Percentiles rank a stretch among this genome's conserved stretches.
Conservation (phyloP, 2,329 filamentous ascomycete species). For the Knoxdaviesia capensis region DNA sequence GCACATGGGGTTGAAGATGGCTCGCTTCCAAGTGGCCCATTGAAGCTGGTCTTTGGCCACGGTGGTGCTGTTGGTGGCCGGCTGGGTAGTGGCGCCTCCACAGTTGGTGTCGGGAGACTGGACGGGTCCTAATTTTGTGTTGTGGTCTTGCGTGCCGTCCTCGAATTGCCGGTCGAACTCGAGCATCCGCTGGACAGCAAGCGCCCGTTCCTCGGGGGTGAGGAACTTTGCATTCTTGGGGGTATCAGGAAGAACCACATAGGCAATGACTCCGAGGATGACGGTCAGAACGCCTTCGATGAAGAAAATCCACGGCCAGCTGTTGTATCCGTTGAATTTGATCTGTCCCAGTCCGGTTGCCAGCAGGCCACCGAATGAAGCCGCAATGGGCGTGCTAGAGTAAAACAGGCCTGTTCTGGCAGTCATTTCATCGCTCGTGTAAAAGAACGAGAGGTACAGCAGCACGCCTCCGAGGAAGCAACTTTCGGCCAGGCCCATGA, state of each 20-base stretch:
- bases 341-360: slow-evolving; percentile 20
- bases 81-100: background rate
- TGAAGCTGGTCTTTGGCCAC: slow-evolving; percentile 1
- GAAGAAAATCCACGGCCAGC: slow-evolving; percentile 26
- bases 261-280: slow-evolving; percentile 13
- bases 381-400: slow-evolving; percentile 47
- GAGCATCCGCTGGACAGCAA: slow-evolving; percentile 11
- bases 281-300: slow-evolving; percentile 18
- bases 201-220: slow-evolving; percentile 18
- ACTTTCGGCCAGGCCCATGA: slow-evolving; percentile 9
- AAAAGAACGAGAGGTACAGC: slow-evolving; percentile 10
- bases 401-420: slow-evolving; percentile 9
- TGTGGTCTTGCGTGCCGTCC: background rate
- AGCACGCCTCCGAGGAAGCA: slow-evolving; percentile 9
- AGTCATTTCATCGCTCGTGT: slow-evolving; percentile 8
- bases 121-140: background rate
- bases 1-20: slow-evolving; percentile 7
- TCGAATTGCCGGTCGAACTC: slow-evolving; percentile 2
- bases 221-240: slow-evolving; percentile 17
- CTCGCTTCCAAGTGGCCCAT: slow-evolving; percentile 4
- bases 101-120: background rate
- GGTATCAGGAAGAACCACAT: slow-evolving; percentile 17
- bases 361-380: slow-evolving; percentile 35
- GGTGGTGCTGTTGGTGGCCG: background rate
- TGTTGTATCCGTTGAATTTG: slow-evolving; percentile 14